These are phyloP conservation scores for Phytopythium sindhum DNA, from an alignment of 352 stramenopile species.

Conservation along the genomic window DNA sequence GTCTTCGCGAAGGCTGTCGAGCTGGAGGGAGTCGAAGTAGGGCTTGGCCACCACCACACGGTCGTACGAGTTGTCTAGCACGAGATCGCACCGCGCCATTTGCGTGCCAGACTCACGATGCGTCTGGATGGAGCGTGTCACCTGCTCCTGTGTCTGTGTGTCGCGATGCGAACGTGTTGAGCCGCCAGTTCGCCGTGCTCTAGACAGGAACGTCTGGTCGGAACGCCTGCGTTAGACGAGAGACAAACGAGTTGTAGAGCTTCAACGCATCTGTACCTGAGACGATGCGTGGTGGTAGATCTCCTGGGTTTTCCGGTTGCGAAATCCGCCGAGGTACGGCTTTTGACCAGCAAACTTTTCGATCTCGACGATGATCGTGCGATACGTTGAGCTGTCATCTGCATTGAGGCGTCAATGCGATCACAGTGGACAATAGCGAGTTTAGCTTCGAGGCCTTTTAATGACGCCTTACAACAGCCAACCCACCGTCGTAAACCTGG, in stretches of 20 bases:
- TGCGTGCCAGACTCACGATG: conserved; percentile 89
- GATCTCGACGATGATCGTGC: conserved; percentile 65
- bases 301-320: conserved; percentile 81
- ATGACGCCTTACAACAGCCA: background rate
- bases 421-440: background rate
- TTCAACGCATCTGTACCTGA: conserved; percentile 43
- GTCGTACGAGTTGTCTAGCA: conserved; percentile 68
- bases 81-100: conserved; percentile 78
- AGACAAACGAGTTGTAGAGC: background rate
- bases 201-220: conserved; percentile 47
- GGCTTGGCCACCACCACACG: conserved; percentile 48
- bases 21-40: conserved; percentile 91
- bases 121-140: conserved; percentile 81
- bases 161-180: conserved; percentile 60
- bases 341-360: conserved; percentile 79
- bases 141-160: conserved; percentile 84
- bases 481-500: conserved; percentile 54
- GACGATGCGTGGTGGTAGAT: conserved; percentile 89
- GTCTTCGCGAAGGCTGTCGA: conserved; percentile 73
- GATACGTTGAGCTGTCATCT: conserved; percentile 37
- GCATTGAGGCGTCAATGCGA: background rate
- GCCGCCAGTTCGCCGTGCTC: conserved; percentile 36
- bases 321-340: conserved; percentile 87
- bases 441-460: background rate
- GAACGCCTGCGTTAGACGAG: background rate